These are phyloP conservation scores for Prinsepia uniflora DNA, from an alignment of 306 rosid genomes.

Conservation along the genomic window DNA sequence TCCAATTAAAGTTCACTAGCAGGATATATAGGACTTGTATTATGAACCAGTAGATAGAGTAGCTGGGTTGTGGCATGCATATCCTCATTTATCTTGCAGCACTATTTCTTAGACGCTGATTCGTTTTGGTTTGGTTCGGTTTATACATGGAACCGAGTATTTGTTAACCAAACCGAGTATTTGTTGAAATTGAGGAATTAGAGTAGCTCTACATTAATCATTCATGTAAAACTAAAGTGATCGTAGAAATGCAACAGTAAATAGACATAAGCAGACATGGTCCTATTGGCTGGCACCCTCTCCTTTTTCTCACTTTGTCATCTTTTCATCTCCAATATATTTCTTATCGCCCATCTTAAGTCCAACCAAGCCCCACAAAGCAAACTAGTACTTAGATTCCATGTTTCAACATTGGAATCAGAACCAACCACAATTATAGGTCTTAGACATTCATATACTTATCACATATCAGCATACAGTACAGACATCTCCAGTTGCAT, in stretches of 20 bases:
- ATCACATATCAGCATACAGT: slow-evolving; percentile 1
- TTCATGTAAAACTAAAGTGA: neutral
- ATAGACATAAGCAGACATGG: slow-evolving; percentile 10
- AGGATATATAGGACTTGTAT: no score
- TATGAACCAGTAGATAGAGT: no score
- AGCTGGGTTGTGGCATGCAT: no score
- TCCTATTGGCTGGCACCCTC: slow-evolving; percentile 12
- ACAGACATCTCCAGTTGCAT: neutral
- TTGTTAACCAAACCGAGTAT: neutral
- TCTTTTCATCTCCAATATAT: slow-evolving; percentile 9
- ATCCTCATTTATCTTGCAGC: no score
- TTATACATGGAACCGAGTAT: no score
- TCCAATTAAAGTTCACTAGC: no score
- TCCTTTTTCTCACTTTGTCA: slow-evolving; percentile 2
- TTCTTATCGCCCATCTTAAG: neutral
- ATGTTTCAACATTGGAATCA: slow-evolving; percentile 18
- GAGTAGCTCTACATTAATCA: neutral
- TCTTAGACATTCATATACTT: neutral
- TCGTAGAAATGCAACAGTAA: neutral
- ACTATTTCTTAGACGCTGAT: no score
- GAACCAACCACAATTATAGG: neutral
- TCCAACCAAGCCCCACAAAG: slow-evolving; percentile 26
- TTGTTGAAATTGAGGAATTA: neutral
- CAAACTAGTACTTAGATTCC: slow-evolving; percentile 27
- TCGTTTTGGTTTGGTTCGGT: no score